phyloP scores from a whole-genome alignment of 768 basidiomycete species.

The Lepiota brunneoincarnata region DNA sequence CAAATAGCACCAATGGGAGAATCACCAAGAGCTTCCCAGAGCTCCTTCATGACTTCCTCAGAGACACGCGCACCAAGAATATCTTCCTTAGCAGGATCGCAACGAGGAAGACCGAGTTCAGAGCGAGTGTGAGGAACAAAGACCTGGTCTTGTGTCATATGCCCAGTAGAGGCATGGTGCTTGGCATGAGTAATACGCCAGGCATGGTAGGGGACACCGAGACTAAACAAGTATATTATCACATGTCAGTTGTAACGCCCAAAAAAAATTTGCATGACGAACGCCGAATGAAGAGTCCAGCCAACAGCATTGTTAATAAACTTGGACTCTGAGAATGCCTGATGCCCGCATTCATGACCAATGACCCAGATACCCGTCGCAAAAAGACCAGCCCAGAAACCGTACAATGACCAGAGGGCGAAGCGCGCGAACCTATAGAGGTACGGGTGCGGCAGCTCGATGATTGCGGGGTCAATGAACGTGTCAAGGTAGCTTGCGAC shows the following conservation, averaged over 20 bases:
- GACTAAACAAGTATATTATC: conserved; percentile 40
- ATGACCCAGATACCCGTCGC: conserved; percentile 93
- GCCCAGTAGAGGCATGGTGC: conserved; percentile 93
- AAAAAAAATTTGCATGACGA: conserved; percentile 26
- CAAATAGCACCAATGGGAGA: conserved; percentile 74
- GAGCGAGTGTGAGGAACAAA: conserved; percentile 92
- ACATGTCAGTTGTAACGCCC: conserved; percentile 17
- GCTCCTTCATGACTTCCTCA: conserved; percentile 64
- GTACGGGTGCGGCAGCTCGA: conserved; percentile 56
- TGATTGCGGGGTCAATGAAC: conserved; percentile 51
- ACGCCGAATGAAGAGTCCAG: conserved; percentile 91
- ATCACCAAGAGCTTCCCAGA: conserved; percentile 88
- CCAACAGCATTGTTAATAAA: conserved; percentile 89
- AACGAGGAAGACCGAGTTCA: conserved; percentile 57
- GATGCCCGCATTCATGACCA: conserved; percentile 95
- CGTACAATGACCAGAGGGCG: conserved; percentile 77
- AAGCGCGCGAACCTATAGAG: conserved; percentile 63
- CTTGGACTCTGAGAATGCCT: conserved; percentile 93
- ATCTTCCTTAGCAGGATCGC: conserved; percentile 70
- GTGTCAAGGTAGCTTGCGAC: conserved; percentile 61
- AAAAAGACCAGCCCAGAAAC: conserved; percentile 80
- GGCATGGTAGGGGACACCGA: conserved; percentile 95
- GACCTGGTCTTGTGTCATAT: conserved; percentile 94
- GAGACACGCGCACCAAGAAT: conserved; percentile 60
- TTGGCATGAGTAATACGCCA: conserved; percentile 95